A percentile compares a stretch with the other conserved stretches of the same genome.
These are phyloP conservation scores for Corchorus olitorius DNA, from an alignment of 345 rosid species.

Conservation along the genomic window DNA sequence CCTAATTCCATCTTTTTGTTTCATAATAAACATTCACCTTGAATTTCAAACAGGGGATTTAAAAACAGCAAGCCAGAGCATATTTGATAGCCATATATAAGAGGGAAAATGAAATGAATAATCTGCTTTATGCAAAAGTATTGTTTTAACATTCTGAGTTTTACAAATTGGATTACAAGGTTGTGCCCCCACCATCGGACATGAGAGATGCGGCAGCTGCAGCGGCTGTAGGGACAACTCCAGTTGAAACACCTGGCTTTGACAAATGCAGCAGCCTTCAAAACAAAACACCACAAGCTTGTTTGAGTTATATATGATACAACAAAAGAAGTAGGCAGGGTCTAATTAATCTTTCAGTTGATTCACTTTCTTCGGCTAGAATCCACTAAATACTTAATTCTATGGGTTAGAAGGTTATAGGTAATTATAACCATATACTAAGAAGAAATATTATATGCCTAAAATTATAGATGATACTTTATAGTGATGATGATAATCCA, in stretches of 20 bases:
- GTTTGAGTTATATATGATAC: background rate
- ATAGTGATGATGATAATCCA: background rate
- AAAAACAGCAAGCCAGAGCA: background rate
- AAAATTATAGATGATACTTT: background rate
- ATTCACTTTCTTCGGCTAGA: background rate
- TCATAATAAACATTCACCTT: background rate
- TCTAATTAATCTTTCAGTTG: background rate
- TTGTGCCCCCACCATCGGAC: conserved; percentile 96
- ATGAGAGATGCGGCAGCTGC: conserved; percentile 95
- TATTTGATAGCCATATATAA: background rate
- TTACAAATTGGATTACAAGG: conserved; percentile 33
- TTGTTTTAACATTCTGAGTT: background rate
- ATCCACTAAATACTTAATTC: background rate
- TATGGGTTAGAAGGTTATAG: background rate
- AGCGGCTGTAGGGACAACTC: conserved; percentile 96
- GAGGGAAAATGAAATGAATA: background rate
- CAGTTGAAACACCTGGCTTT: conserved; percentile 76
- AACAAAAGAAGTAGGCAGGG: background rate
- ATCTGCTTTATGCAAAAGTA: background rate
- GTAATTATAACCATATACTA: background rate
- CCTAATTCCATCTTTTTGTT: background rate
- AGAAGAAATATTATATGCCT: background rate
- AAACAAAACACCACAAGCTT: conserved; percentile 9
- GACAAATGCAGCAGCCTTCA: conserved; percentile 92
- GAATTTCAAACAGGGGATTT: background rate